Conservation (phyloP, 2,329 filamentous ascomycete genomes). For the Aspergillus sp. region DNA sequence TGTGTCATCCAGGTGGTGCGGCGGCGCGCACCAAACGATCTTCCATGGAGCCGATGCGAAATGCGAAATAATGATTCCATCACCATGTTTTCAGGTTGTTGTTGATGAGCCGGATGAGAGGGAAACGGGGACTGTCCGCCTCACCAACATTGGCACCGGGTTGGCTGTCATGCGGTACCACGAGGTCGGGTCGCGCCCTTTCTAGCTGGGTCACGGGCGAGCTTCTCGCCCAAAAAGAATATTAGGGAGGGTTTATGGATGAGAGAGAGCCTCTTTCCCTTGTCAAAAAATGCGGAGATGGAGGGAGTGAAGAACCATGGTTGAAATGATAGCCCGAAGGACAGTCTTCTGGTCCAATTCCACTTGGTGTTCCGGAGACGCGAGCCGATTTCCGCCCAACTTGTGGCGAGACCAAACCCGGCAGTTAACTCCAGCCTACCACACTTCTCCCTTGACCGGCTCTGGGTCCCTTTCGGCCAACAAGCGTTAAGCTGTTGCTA, state of each 20-base stretch:
- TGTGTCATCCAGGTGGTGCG: too few relatives aligned
- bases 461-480: slow-evolving; percentile 10
- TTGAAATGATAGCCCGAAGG: not conserved
- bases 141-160: not conserved
- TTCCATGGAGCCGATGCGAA: too few relatives aligned
- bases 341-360: not conserved
- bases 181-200: not conserved
- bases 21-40: too few relatives aligned
- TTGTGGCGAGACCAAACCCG: slow-evolving; percentile 11
- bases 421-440: slow-evolving; percentile 25
- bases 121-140: not conserved
- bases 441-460: slow-evolving; percentile 5
- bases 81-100: too few relatives aligned
- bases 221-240: not conserved
- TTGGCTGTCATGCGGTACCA: not conserved
- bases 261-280: not conserved
- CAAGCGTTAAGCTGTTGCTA: not conserved
- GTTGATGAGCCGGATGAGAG: not conserved
- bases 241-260: not conserved
- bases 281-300: not conserved
- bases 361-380: slow-evolving; percentile 5
- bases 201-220: not conserved
- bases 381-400: slow-evolving; percentile 14
- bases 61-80: too few relatives aligned
- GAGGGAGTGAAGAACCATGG: not conserved